Conservation (phyloP, 768 basidiomycete species). For the Austroboletus eburneus region DNA sequence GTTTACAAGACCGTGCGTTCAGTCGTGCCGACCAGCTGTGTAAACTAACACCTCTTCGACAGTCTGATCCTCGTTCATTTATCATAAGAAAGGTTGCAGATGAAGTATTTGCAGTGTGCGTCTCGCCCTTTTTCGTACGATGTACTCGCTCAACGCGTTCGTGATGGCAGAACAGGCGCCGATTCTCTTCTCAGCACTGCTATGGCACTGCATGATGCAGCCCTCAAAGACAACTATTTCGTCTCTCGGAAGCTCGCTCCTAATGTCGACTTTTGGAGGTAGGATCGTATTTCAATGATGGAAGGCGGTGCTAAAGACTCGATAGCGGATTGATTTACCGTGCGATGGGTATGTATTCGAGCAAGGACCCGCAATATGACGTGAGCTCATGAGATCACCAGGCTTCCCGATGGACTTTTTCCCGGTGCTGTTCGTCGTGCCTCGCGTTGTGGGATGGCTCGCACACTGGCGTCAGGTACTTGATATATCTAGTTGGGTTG, state of each 20-base stretch:
- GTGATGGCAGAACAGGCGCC: slow-evolving; percentile 63
- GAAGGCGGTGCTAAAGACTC: background rate
- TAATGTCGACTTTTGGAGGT: slow-evolving; percentile 88
- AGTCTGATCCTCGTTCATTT: slow-evolving; percentile 90
- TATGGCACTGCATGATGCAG: slow-evolving; percentile 82
- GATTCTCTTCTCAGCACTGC: slow-evolving; percentile 86
- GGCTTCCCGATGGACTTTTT: slow-evolving; percentile 94
- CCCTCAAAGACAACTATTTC: slow-evolving; percentile 90
- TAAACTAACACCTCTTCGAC: background rate
- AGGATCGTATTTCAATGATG: background rate
- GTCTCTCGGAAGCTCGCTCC: slow-evolving; percentile 76
- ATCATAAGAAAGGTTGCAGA: slow-evolving; percentile 88
- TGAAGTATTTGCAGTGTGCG: slow-evolving; percentile 86
- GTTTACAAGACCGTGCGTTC: slow-evolving; percentile 69
- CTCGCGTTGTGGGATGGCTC: slow-evolving; percentile 89
- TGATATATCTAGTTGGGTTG: background rate
- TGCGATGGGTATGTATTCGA: slow-evolving; percentile 66
- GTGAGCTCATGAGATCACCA: slow-evolving; percentile 25
- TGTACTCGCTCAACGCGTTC: background rate
- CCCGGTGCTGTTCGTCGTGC: slow-evolving; percentile 90
- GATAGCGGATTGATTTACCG: slow-evolving; percentile 83
- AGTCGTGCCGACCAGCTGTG: background rate
- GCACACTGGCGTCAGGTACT: slow-evolving; percentile 86
- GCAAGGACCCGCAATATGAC: background rate
- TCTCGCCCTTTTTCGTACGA: slow-evolving; percentile 3